These are phyloP conservation scores for Melanopsichium pennsylvanicum DNA, from an alignment of 1,284 basidiomycete species.

Conservation along the genomic window DNA sequence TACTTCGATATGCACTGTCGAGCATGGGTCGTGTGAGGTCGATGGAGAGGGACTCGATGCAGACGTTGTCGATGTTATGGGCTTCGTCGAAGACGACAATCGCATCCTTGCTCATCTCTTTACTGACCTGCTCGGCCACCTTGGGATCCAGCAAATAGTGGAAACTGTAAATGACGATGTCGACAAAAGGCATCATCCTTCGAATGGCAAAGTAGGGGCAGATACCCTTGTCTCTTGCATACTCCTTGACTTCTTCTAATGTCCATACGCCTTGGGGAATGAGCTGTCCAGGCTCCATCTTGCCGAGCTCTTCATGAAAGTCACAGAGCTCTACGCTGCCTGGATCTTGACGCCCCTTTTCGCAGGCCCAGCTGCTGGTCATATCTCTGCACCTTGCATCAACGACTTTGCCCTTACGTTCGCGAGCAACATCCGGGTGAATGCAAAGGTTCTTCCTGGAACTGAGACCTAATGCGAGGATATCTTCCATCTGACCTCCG, in stretches of 20 bases:
- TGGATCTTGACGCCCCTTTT: conserved; percentile 85
- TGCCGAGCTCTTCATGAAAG: conserved; percentile 89
- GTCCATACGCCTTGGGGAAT: conserved; percentile 92
- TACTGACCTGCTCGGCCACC: conserved; percentile 97
- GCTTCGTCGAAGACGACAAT: conserved; percentile 99
- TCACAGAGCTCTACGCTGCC: conserved; percentile 91
- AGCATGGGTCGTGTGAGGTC: conserved; percentile 98
- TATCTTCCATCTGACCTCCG: conserved; percentile 68
- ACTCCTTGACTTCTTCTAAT: conserved; percentile 88
- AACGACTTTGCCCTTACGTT: conserved; percentile 97
- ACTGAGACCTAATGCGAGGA: conserved; percentile 89
- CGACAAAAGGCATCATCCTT: conserved; percentile 95
- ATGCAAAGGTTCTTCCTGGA: conserved; percentile 97
- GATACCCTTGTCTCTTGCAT: conserved; percentile 82
- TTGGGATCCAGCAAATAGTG: conserved; percentile 99
- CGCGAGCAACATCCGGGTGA: conserved; percentile 91
- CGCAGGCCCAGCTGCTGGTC: conserved; percentile 83
- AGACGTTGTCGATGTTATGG: conserved; percentile 99
- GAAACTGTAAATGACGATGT: conserved; percentile 98
- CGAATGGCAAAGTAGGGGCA: conserved; percentile 98
- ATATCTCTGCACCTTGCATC: conserved; percentile 96
- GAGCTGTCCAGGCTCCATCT: conserved; percentile 82
- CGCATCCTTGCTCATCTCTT: conserved; percentile 94
- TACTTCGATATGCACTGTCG: conserved; percentile 89
- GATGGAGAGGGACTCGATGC: conserved; percentile 97